Percentiles rank a stretch among this genome's conserved stretches.
Evolutionary conservation across 1,284 basidiomycete genomes (phyloP).

Genomic region (Stereum hirsutum): DNA sequence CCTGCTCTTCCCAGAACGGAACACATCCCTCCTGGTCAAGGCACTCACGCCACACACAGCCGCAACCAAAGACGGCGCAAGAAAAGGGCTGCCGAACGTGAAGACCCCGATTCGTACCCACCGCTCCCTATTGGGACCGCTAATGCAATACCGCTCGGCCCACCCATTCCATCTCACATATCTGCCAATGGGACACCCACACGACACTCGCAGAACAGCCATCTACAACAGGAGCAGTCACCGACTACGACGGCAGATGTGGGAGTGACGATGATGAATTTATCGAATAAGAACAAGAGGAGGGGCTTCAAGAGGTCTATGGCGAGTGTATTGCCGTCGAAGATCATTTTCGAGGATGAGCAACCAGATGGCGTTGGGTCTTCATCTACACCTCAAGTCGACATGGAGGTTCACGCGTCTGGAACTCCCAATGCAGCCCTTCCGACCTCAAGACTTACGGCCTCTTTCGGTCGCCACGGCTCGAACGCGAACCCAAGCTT

Average conservation of each 20-base stretch:
- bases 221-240: no score
- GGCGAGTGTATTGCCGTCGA: conserved; percentile 34
- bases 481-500: conserved; percentile 10
- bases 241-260: conserved; percentile 2
- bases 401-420: no score
- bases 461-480: no score
- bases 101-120: conserved; percentile 9
- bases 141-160: conserved; percentile 28
- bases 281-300: conserved; percentile 69
- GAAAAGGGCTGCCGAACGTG: conserved; percentile 29
- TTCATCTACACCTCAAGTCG: conserved; percentile 6
- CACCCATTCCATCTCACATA: neutral
- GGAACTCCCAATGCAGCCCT: conserved; percentile 6
- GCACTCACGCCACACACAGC: conserved; percentile 55
- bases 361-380: conserved; percentile 7
- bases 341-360: conserved; percentile 45
- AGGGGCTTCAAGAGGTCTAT: conserved; percentile 54
- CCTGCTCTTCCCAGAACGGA: neutral
- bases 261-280: conserved; percentile 39
- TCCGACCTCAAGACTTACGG: no score
- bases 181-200: neutral
- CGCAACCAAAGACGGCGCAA: conserved; percentile 52
- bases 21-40: conserved; percentile 50
- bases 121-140: conserved; percentile 11
- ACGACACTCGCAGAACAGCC: no score